A percentile compares a stretch with the other conserved stretches of the same genome.
Evolutionary conservation across 108 stramenopile genomes (phyloP).

Genomic region (Skeletonema tropicum): DNA sequence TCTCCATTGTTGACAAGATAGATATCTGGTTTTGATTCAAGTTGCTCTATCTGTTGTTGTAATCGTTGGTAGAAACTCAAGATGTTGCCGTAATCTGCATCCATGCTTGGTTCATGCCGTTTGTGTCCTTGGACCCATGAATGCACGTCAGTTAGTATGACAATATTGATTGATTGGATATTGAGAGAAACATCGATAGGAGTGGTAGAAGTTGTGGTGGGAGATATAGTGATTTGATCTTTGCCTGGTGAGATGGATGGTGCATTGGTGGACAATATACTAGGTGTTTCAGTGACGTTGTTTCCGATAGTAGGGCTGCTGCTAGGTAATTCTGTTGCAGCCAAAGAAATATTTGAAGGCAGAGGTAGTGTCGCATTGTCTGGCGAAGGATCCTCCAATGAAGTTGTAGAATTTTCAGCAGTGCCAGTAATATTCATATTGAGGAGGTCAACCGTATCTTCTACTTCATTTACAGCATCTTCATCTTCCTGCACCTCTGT

Average conservation of each 20-base stretch:
- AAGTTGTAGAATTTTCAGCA: not conserved
- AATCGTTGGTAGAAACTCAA: slow-evolving; percentile 69
- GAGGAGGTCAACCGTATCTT: not conserved
- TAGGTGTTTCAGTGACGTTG: not conserved
- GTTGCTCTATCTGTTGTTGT: slow-evolving; percentile 16
- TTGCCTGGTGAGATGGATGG: not conserved
- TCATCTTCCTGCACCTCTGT: not conserved
- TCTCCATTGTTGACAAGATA: slow-evolving; percentile 90
- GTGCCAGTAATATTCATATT: not conserved
- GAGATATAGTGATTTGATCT: not conserved
- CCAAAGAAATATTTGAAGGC: not conserved
- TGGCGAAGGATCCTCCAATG: not conserved
- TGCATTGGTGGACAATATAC: slow-evolving; percentile 5
- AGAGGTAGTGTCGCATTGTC: not conserved
- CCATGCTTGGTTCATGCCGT: slow-evolving; percentile 52
- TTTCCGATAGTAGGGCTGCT: not conserved
- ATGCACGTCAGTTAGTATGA: slow-evolving; percentile 80
- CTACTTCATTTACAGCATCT: not conserved
- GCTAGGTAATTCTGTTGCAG: not conserved
- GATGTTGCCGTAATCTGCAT: slow-evolving; percentile 80
- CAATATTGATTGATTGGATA: slow-evolving; percentile 61
- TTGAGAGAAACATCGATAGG: slow-evolving; percentile 14
- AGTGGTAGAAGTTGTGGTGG: slow-evolving; percentile 41
- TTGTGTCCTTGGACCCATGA: slow-evolving; percentile 72
- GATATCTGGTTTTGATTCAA: slow-evolving; percentile 42